These are phyloP conservation scores for Glonium stellatum DNA, from an alignment of 495 filamentous ascomycete species.

Conservation along the genomic window DNA sequence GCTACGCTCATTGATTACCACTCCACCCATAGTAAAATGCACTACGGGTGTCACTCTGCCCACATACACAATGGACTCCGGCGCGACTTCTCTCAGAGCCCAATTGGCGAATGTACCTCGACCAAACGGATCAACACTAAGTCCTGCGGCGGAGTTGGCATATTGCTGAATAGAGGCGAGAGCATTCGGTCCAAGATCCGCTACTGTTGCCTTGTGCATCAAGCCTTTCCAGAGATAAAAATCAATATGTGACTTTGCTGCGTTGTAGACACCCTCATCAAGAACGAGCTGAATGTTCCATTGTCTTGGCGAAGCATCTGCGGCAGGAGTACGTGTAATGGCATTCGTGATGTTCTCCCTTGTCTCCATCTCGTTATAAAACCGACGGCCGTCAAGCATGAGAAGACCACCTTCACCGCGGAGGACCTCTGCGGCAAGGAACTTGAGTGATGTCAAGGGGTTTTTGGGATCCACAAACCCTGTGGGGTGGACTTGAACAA, in stretches of 20 bases:
- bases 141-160: conserved; percentile 36
- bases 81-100: conserved; percentile 40
- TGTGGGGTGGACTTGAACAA: conserved; percentile 58
- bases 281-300: conserved; percentile 52
- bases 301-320: conserved; percentile 34
- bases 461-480: conserved; percentile 61
- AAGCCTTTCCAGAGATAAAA: conserved; percentile 56
- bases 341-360: conserved; percentile 46
- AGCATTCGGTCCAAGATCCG: conserved; percentile 40
- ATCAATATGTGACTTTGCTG: conserved; percentile 45
- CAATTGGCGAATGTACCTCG: conserved; percentile 48
- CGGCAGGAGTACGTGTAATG: conserved; percentile 38
- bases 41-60: conserved; percentile 53
- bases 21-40: conserved; percentile 56
- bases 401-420: conserved; percentile 54
- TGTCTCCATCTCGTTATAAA: conserved; percentile 53
- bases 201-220: conserved; percentile 45
- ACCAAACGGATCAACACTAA: conserved; percentile 38
- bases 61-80: conserved; percentile 47
- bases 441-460: conserved; percentile 40
- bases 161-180: conserved; percentile 43
- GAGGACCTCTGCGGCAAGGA: conserved; percentile 55
- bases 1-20: conserved; percentile 40
- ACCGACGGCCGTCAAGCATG: conserved; percentile 40
- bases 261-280: conserved; percentile 49